Percentiles rank a stretch among this genome's conserved stretches.
These are phyloP conservation scores for Diaporthe citri DNA, from an alignment of 2,329 filamentous ascomycete genomes.

Conservation along the genomic window DNA sequence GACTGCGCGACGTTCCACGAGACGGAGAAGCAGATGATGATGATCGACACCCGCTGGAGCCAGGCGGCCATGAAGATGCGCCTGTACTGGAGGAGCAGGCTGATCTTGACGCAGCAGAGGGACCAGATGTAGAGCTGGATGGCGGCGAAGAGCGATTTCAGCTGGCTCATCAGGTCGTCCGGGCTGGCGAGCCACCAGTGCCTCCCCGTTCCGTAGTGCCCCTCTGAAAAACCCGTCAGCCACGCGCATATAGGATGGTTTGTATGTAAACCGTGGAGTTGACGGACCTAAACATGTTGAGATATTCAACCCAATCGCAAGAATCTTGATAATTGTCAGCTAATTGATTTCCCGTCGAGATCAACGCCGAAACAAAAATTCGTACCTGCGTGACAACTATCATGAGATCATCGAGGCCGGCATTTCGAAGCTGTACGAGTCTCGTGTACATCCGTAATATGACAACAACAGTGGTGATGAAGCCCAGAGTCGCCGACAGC, in stretches of 20 bases:
- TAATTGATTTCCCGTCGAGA: not conserved
- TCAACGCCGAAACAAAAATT: not conserved
- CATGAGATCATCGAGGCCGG: conserved; percentile 33
- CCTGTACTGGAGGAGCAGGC: conserved; percentile 51
- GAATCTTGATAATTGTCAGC: conserved; percentile 18
- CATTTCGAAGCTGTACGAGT: conserved; percentile 27
- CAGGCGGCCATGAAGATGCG: conserved; percentile 48
- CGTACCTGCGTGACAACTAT: conserved; percentile 35
- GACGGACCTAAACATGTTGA: conserved; percentile 32
- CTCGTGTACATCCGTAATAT: conserved; percentile 34
- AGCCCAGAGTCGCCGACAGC: conserved; percentile 8
- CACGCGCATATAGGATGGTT: not conserved
- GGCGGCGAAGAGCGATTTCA: conserved; percentile 33
- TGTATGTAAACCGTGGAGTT: not conserved
- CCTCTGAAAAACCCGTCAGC: conserved; percentile 29
- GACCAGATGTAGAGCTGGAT: conserved; percentile 47
- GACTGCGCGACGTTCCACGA: conserved; percentile 45
- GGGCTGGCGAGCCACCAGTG: conserved; percentile 32
- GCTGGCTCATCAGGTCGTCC: conserved; percentile 11
- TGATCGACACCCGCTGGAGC: conserved; percentile 40
- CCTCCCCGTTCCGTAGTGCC: conserved; percentile 19
- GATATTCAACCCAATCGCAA: conserved; percentile 31
- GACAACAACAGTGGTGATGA: conserved; percentile 18
- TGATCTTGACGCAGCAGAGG: conserved; percentile 50
- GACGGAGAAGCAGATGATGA: conserved; percentile 45